phyloP scores from a whole-genome alignment of 352 stramenopile genomes.

The Globisporangium uncinulatum region DNA sequence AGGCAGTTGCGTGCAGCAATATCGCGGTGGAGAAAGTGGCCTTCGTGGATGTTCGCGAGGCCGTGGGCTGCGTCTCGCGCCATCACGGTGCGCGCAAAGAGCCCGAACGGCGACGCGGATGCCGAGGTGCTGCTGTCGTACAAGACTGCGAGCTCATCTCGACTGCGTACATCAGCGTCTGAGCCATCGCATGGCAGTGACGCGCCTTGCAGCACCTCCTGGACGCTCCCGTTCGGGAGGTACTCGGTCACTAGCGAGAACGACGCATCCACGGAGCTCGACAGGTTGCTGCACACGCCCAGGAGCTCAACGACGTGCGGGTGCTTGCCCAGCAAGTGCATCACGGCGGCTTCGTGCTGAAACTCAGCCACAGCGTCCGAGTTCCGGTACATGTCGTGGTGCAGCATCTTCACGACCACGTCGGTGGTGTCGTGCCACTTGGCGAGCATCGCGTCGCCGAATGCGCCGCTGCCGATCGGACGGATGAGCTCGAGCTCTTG shows the following conservation, averaged over 20 bases:
- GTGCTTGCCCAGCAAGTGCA: slow-evolving; percentile 71
- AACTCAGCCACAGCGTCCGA: slow-evolving; percentile 44
- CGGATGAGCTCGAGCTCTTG: slow-evolving; percentile 44
- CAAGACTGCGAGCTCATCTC: neutral
- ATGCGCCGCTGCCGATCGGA: slow-evolving; percentile 56
- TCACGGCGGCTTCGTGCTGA: slow-evolving; percentile 63
- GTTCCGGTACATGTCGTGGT: slow-evolving; percentile 34
- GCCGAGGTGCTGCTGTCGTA: slow-evolving; percentile 6
- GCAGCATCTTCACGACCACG: slow-evolving; percentile 64
- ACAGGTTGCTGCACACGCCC: slow-evolving; percentile 19
- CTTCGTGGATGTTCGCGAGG: slow-evolving; percentile 59
- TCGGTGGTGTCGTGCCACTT: slow-evolving; percentile 46
- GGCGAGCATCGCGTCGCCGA: slow-evolving; percentile 63
- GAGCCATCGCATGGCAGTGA: neutral
- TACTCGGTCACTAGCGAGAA: slow-evolving; percentile 66
- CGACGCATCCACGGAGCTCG: neutral
- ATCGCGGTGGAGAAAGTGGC: slow-evolving; percentile 55
- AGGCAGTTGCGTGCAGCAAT: slow-evolving; percentile 69
- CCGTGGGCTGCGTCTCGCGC: slow-evolving; percentile 59
- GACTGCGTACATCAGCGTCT: neutral
- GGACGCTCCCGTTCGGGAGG: slow-evolving; percentile 57
- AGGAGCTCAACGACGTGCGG: slow-evolving; percentile 65
- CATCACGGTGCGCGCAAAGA: slow-evolving; percentile 65
- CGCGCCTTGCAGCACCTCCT: slow-evolving; percentile 28
- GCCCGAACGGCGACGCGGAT: slow-evolving; percentile 15